Evolutionary conservation across 768 basidiomycete species (phyloP).

Genomic region (Lentinula raphanica): DNA sequence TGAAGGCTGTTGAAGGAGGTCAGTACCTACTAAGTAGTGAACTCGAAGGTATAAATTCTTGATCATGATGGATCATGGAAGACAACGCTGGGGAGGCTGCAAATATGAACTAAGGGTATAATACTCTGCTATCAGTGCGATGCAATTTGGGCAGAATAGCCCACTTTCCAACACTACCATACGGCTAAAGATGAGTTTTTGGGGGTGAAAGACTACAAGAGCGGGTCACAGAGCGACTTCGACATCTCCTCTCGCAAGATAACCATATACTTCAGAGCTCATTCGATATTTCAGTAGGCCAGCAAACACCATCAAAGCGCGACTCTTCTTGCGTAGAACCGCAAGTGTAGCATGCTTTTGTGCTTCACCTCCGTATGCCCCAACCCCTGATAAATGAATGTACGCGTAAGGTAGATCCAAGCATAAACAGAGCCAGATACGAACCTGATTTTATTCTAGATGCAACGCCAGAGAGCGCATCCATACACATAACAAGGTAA

Average conservation of each 20-base stretch:
- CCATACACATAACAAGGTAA: conserved; percentile 90
- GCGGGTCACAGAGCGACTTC: conserved; percentile 65
- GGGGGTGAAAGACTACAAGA: no score
- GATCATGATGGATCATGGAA: no score
- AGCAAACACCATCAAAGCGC: conserved; percentile 84
- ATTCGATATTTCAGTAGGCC: conserved; percentile 85
- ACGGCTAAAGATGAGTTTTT: no score
- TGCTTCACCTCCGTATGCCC: background rate
- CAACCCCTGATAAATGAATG: background rate
- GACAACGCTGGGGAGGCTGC: no score
- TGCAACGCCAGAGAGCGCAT: conserved; percentile 78
- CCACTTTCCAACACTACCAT: no score
- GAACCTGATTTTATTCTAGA: conserved; percentile 67
- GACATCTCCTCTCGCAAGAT: conserved; percentile 79
- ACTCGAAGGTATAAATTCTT: no score
- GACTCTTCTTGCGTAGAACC: conserved; percentile 70
- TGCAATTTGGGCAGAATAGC: no score
- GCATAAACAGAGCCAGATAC: background rate
- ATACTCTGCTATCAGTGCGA: no score
- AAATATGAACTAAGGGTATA: no score
- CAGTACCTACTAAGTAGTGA: no score
- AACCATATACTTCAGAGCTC: conserved; percentile 86
- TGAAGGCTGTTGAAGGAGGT: no score
- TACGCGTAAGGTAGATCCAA: background rate
- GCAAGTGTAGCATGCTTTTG: conserved; percentile 39